Evolutionary conservation across 306 rosid species (phyloP).

Genomic region (Corylus americana): DNA sequence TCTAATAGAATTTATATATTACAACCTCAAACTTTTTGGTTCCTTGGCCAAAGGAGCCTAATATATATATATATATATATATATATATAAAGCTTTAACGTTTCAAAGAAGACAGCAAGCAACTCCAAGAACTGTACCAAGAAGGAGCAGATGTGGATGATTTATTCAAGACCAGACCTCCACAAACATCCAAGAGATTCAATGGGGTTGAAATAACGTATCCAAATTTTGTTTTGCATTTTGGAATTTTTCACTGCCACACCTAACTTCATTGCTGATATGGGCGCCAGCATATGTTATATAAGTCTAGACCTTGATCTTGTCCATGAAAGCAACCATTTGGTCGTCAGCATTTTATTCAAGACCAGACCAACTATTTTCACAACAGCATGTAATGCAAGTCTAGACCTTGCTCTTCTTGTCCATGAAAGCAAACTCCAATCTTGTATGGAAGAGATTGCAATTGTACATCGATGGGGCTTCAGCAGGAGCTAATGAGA

Average conservation of each 20-base stretch:
- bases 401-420: background rate
- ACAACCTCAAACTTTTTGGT: background rate
- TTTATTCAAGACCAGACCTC: conserved; percentile 1
- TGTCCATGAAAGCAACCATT: background rate
- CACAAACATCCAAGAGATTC: background rate
- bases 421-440: background rate
- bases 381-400: background rate
- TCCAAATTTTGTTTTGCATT: background rate
- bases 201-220: background rate
- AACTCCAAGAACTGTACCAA: background rate
- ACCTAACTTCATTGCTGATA: background rate
- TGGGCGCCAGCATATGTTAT: background rate
- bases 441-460: background rate
- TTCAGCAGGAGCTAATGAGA: conserved; percentile 32
- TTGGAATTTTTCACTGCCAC: background rate
- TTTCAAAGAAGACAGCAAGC: background rate
- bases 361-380: background rate
- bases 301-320: background rate
- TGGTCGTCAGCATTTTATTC: no score
- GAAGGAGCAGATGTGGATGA: background rate
- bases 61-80: background rate
- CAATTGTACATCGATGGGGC: background rate
- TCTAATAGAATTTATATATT: background rate
- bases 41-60: background rate
- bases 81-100: background rate